Base-by-base conservation (phyloP, 371 early-diverging fungal genomes). In the Lichtheimia ramosa region DNA sequence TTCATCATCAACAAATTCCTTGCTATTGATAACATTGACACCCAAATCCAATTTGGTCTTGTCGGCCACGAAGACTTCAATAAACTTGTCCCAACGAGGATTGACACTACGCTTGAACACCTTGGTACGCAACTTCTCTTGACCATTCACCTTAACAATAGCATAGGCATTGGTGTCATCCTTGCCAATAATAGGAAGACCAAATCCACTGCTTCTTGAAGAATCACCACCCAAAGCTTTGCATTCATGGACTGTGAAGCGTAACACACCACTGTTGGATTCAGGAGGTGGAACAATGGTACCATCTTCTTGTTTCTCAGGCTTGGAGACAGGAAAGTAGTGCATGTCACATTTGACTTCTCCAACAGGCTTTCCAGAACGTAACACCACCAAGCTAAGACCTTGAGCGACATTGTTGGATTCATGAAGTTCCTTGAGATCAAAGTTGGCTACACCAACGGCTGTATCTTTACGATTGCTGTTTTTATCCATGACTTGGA, bases 361-460 rank as follows among this genome's bases (percentile, higher is more conserved):
- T 58, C 81, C 81, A 5, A 67, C 68, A 42, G 68, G 54, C 56
- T 80, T 80, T 15, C 81, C 81, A 39, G 67, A 65, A 15, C 71
- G 71, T 51, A 72, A 49, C 3, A 77, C 69, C n/a, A 70, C 61
- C 43, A 80, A 55, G 13, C 68, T 77, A 48, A 77, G 51, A 43
- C 77, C 77, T 21, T 46, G 18, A 56, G 73, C 70, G 1, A 64
- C 23, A 16, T 71, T 66, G 24, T 71, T 62, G 24, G 59, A 56
- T 63, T 88, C 85, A 27, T 73, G 74, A 51, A 90, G 69, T 10
- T 79, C 51, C 60, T 82, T 81, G 51, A 86, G 63, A 46, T 83
- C 83, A 69, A 84, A 79, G 28, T 62, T 68, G 58, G 81, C 83
- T 15, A 86, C 75, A 78, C 81, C 81, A 15, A 77, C 64, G 8